These are phyloP conservation scores for Teratosphaeria epicoccoides DNA, from an alignment of 2,329 filamentous ascomycete genomes.

Conservation along the genomic window DNA sequence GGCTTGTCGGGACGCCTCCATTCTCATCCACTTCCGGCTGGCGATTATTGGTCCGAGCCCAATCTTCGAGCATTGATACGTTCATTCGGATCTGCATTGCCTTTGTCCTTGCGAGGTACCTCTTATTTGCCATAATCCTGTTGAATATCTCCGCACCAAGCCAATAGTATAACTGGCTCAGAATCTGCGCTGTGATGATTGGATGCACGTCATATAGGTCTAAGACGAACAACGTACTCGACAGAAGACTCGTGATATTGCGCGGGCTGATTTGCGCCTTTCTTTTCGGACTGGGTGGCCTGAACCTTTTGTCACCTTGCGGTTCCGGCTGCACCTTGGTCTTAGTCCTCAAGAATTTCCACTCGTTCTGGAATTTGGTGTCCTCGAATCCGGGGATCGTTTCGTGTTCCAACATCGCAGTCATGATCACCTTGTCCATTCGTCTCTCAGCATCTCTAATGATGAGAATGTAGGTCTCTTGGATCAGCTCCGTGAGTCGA, in stretches of 20 bases:
- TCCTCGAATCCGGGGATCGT: slow-evolving; percentile 96
- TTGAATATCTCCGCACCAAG: slow-evolving; percentile 94
- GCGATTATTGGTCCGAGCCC: slow-evolving; percentile 86
- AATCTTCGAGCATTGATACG: slow-evolving; percentile 87
- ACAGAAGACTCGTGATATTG: slow-evolving; percentile 90
- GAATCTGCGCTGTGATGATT: slow-evolving; percentile 82
- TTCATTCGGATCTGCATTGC: slow-evolving; percentile 99
- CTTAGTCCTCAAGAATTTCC: slow-evolving; percentile 93
- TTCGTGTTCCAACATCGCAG: slow-evolving; percentile 93
- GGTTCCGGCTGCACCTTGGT: slow-evolving; percentile 81
- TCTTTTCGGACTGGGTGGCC: slow-evolving; percentile 86
- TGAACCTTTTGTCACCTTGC: slow-evolving; percentile 68
- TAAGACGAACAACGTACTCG: slow-evolving; percentile 90
- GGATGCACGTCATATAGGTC: slow-evolving; percentile 99
- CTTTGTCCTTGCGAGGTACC: slow-evolving; percentile 90
- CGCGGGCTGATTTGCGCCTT: slow-evolving; percentile 84
- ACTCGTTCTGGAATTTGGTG: slow-evolving; percentile 94
- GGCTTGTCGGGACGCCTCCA: slow-evolving; percentile 72
- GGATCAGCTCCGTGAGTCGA: slow-evolving; percentile 86
- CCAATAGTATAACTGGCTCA: slow-evolving; percentile 93
- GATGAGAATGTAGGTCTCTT: slow-evolving; percentile 96
- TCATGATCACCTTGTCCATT: slow-evolving; percentile 89
- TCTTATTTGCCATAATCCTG: slow-evolving; percentile 89
- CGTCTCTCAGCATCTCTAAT: slow-evolving; percentile 90
- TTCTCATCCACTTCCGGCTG: slow-evolving; percentile 93